phyloP scores from a whole-genome alignment of 2,329 filamentous ascomycete genomes.

The Sclerotinia glacialis region DNA sequence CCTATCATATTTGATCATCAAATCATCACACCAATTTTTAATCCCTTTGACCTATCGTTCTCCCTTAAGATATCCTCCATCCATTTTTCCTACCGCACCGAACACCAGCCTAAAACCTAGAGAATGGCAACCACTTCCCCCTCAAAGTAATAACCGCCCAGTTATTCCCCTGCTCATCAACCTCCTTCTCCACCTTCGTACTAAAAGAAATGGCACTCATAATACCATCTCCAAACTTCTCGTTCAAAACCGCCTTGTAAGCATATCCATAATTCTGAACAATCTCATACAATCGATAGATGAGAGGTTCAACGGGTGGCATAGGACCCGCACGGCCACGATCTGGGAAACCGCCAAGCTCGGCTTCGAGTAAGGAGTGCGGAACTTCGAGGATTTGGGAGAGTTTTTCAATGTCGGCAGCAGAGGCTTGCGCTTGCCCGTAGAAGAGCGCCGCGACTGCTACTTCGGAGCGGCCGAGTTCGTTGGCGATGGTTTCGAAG shows the following conservation, averaged over 20 bases:
- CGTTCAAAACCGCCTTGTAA: constrained; percentile 91
- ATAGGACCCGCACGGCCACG: constrained; percentile 76
- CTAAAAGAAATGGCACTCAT: constrained; percentile 95
- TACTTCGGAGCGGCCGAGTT: constrained; percentile 80
- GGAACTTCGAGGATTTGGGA: constrained; percentile 62
- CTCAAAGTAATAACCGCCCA: constrained; percentile 86
- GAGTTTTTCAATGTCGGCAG: constrained; percentile 67
- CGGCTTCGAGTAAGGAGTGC: constrained; percentile 53
- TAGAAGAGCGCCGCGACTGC: constrained; percentile 88
- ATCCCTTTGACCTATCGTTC: not conserved
- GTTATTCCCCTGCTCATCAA: constrained; percentile 72
- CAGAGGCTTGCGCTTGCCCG: constrained; percentile 72
- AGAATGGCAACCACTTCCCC: constrained; percentile 65
- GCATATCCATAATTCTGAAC: constrained; percentile 97
- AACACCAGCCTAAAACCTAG: constrained; percentile 9
- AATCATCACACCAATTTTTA: no score
- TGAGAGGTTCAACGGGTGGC: constrained; percentile 80
- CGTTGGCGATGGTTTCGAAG: constrained; percentile 74
- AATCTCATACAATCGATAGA: constrained; percentile 90
- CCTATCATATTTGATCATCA: not conserved
- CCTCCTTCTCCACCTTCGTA: constrained; percentile 91
- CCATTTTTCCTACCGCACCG: no score
- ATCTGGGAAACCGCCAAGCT: constrained; percentile 74
- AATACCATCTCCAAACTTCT: constrained; percentile 92
- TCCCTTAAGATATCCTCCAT: not conserved